Evolutionary conservation across 2,329 filamentous ascomycete genomes (phyloP), one percentile per base, ranked within the genome.

Genomic region (Dothideomycetidae sp.): DNA sequence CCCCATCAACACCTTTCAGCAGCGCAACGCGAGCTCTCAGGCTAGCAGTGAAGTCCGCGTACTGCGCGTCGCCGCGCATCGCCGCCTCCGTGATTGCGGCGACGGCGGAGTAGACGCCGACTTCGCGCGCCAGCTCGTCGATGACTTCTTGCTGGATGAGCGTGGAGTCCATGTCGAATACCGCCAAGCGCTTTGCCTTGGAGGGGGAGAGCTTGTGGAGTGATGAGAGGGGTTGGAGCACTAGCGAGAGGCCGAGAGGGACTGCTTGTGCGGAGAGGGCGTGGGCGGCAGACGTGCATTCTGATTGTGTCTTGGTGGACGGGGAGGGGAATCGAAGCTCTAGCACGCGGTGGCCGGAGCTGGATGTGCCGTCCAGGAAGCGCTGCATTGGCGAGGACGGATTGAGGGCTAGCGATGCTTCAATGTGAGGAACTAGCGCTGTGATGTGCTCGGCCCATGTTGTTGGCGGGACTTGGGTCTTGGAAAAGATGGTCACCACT

Each of bases 131-230:
- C 40, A 98, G 78, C 51, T 96, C 77, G 58, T 98, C 90, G 54
- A 98, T 96, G 43, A 94, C 86, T 63, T 98, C 90, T 58, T 98
- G 86, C 37, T 88, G 81, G 55, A 98, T 96, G 42, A 98, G 71
- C 0, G 90, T 98, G 58, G 81, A 90, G 63, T 98, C 90, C 90
- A 98, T 98, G 58, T 98, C 90, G 53, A 98, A 98, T 19, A 94
- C 83, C 3, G 88, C 85, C 9, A 96, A 67, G 5, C 88, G 74
- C 4, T 53, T 49, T 1, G 36, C 35, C 7, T 7, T 7, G 28
- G 37, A 38, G 36, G 55, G 54, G 5, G 36, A 30, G 10, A 35
- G 29, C 35, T 48, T 41, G 19, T 39, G 37, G 19, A 14, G 17
- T 3, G 4, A 3, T 3, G 88, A 84, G 9, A 96, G 68, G 5